Evolutionary conservation across 352 stramenopile species (phyloP).

Genomic region (Pythium brachiatum): DNA sequence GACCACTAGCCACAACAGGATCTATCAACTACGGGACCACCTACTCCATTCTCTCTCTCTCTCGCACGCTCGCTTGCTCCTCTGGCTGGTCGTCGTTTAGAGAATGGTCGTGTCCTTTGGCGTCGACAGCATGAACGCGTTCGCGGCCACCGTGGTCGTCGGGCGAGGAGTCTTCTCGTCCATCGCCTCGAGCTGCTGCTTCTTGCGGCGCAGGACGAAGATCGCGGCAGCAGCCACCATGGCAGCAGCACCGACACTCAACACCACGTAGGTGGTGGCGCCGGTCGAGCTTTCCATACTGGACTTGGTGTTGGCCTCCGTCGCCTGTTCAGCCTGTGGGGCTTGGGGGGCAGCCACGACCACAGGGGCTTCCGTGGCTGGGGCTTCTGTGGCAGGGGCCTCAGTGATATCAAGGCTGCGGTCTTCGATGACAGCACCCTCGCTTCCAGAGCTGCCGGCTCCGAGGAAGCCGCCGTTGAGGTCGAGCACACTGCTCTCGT

Average conservation of each 20-base stretch:
- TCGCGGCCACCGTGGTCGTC: constrained; percentile 23
- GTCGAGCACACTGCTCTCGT: constrained; percentile 21
- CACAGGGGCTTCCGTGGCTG: neutral
- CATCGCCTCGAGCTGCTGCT: constrained; percentile 50
- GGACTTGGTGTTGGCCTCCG: constrained; percentile 28
- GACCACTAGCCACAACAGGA: neutral
- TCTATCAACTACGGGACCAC: neutral
- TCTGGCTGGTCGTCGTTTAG: constrained; percentile 29
- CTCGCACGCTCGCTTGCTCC: too few species aligned
- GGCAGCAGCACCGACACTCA: constrained; percentile 32
- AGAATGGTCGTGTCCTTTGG: constrained; percentile 46
- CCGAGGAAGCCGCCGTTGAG: constrained; percentile 18
- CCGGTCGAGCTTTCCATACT: neutral
- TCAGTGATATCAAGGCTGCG: constrained; percentile 8
- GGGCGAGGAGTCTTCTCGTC: constrained; percentile 52
- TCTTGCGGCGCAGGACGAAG: constrained; percentile 68
- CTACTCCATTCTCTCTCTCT: neutral
- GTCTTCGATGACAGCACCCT: constrained; percentile 3
- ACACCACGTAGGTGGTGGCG: constrained; percentile 36
- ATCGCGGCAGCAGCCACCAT: constrained; percentile 52
- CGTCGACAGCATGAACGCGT: constrained; percentile 47
- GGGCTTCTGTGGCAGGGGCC: neutral
- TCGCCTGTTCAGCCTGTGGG: constrained; percentile 36
- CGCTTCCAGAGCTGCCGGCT: constrained; percentile 12
- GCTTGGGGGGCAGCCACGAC: constrained; percentile 16